phyloP scores from a whole-genome alignment of 116 monocot species.

The Iris pallida region DNA sequence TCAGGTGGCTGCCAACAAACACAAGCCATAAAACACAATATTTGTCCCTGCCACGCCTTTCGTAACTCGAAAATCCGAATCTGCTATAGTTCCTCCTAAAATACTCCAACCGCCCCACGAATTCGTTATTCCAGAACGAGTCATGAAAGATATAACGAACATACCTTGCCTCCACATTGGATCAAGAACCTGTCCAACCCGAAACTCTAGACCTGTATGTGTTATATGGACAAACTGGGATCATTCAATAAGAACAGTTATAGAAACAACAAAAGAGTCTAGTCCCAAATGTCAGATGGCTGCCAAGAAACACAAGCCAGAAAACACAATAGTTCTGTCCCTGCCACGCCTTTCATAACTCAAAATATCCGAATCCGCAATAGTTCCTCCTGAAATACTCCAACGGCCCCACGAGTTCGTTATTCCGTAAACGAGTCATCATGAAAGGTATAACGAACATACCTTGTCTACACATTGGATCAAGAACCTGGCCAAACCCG shows the following conservation, averaged over 20 bases:
- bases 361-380: neutral
- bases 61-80: neutral
- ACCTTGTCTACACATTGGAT: slow-evolving; percentile 11
- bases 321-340: neutral
- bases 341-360: slow-evolving; percentile 1
- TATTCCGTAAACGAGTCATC: slow-evolving; percentile 11
- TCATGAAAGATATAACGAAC: slow-evolving; percentile 11
- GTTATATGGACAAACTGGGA: slow-evolving; percentile 9
- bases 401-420: neutral
- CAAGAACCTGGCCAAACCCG: slow-evolving; percentile 5
- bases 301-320: neutral
- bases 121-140: slow-evolving; percentile 2
- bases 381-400: neutral
- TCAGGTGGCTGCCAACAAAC: neutral
- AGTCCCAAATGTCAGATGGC: too few relatives aligned
- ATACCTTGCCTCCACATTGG: slow-evolving; percentile 10
- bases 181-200: slow-evolving; percentile 6
- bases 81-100: neutral
- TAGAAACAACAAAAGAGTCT: too few relatives aligned
- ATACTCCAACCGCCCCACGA: neutral
- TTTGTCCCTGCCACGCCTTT: neutral
- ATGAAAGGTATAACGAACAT: slow-evolving; percentile 10
- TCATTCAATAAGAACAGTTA: slow-evolving; percentile 9
- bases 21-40: slow-evolving; percentile 5
- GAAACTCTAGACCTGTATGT: slow-evolving; percentile 9